Evolutionary conservation across 345 rosid genomes (phyloP).

Genomic region (Aquilaria yunnanensis): DNA sequence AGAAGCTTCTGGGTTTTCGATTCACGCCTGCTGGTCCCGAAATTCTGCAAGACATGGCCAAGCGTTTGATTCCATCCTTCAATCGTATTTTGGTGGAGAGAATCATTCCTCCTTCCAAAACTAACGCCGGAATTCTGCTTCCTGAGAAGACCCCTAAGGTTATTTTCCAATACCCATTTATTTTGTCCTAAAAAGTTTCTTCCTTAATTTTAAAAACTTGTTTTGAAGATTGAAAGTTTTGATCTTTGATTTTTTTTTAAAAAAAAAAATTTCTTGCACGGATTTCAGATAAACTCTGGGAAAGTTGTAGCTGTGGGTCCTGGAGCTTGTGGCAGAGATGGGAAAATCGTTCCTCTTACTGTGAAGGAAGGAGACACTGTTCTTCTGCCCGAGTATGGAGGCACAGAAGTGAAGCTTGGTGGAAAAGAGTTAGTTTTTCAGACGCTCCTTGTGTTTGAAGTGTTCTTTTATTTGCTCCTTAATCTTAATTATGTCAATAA

Average conservation of each 20-base stretch:
- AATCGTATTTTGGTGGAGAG: conserved; percentile 75
- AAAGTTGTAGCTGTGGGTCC: conserved; percentile 80
- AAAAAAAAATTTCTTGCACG: background rate
- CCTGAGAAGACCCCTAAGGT: conserved; percentile 69
- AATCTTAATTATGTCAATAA: background rate
- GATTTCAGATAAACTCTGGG: conserved; percentile 61
- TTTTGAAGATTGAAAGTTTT: background rate
- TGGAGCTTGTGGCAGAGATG: conserved; percentile 52
- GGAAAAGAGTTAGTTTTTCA: conserved; percentile 57
- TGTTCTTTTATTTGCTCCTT: background rate
- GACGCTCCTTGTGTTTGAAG: background rate
- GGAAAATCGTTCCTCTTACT: conserved; percentile 49
- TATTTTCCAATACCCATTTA: background rate
- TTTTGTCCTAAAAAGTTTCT: background rate
- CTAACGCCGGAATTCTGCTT: conserved; percentile 60
- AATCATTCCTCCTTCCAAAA: conserved; percentile 59
- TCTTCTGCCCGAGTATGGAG: conserved; percentile 66
- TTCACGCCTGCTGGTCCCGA: no score
- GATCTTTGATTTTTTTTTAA: background rate
- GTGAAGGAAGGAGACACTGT: conserved; percentile 84
- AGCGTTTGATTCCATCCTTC: conserved; percentile 70
- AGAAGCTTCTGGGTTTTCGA: no score
- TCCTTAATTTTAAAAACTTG: background rate
- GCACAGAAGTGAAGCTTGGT: conserved; percentile 75
- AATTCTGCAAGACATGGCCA: conserved; percentile 44